Base-by-base conservation (phyloP, 2,329 filamentous ascomycete species). In the Macrophomina pseudophaseolina region DNA sequence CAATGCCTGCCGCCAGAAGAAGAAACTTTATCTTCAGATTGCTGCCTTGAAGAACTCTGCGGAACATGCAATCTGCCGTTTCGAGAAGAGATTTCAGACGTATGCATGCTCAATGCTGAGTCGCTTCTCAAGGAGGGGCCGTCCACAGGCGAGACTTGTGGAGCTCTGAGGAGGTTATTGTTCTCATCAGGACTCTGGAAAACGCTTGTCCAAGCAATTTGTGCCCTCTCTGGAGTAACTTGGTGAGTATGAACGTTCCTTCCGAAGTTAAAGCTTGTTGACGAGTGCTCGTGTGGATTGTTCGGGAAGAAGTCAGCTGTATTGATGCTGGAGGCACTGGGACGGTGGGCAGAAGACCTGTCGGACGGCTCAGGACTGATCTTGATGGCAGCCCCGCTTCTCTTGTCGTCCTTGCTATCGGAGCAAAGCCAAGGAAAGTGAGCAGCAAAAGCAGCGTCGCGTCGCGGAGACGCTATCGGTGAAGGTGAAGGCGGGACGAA, bases 241-340 rank as follows among this genome's bases (percentile, higher is more conserved):
- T 56, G 64, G 6, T 44, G 38, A 16, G 28, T 32, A 16, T 49
- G 40, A 7, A 33, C 14, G 30, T 46, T 46, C n/a, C 38, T 66
- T n/a, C 58, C 35, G 40, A 33, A 42, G 49, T 53, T 54, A 38
- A 44, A 66, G 58, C 33, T 64, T 35, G 56, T 38, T 11, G 65
- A 63, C 3, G 56, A 66, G 32, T 66, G 65, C 38, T 62, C 65
- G 38, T 79, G 76, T 9, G 78, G 76, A 54, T 80, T 80, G 8
- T 70, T 76, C 9, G 78, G 78, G 51, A 80, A 80, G 71, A 80
- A 80, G 66, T 80, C 78, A 28, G 74, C 76, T 6, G 78, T 80
- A 58, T 77, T 75, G 49, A 80, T 74, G 66, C 77, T 80, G 4
- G 78, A 79, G 32, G 78, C 67, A 67, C 78, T 80, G 40, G 70